Conservation (phyloP, 345 rosid genomes). For the Lepidium africanum region DNA sequence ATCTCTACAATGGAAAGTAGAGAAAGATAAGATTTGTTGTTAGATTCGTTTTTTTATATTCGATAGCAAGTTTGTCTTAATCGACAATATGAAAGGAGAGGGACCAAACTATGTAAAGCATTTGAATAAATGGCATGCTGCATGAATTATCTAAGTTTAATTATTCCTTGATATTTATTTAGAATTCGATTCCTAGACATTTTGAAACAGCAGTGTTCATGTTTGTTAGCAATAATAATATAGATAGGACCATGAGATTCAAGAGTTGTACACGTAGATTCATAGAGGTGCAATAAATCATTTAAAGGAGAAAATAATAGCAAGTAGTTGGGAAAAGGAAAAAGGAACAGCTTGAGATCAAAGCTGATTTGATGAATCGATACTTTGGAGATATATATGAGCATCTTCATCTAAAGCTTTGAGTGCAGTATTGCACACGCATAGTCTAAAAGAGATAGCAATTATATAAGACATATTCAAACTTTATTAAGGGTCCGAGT, state of each 20-base stretch:
- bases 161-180: not conserved
- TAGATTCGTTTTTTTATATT: no score
- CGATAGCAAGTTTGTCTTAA: no score
- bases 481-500: not conserved
- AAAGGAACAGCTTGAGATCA: slow-evolving; percentile 27
- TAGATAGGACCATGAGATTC: not conserved
- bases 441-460: not conserved
- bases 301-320: not conserved
- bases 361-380: slow-evolving; percentile 26
- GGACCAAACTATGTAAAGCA: not conserved
- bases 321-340: not conserved
- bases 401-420: slow-evolving; percentile 13
- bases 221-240: no score
- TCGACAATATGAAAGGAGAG: no score
- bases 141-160: not conserved
- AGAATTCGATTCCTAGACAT: not conserved
- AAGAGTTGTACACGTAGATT: not conserved
- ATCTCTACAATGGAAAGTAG: no score
- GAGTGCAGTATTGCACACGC: slow-evolving; percentile 10
- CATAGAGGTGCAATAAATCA: not conserved
- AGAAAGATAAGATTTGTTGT: no score
- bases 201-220: no score
- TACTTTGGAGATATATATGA: not conserved
- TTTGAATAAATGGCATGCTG: slow-evolving; percentile 9
- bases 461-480: not conserved